Evolutionary conservation across 805 yeast genomes (phyloP).

Genomic region (Trichomonascus vanleenenianus): DNA sequence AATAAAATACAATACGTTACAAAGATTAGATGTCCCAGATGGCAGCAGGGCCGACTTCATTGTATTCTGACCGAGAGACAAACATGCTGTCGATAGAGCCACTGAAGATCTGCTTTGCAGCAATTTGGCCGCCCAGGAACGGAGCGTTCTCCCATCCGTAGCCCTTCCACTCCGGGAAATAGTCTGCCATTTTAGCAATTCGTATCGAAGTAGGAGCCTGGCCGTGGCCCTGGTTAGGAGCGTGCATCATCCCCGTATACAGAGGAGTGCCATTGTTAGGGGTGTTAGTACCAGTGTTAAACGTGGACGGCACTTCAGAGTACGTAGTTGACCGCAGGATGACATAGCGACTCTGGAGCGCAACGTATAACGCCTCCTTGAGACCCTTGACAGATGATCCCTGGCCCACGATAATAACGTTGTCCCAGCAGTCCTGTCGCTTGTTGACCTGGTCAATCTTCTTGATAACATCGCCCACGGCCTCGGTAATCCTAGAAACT

Average conservation of each 20-base stretch:
- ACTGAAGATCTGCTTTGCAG: slow-evolving; percentile 76
- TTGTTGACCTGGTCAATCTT: slow-evolving; percentile 58
- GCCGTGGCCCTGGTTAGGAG: slow-evolving; percentile 28
- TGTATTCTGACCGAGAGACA: slow-evolving; percentile 61
- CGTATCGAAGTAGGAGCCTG: slow-evolving; percentile 80
- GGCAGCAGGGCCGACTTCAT: slow-evolving; percentile 72
- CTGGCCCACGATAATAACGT: slow-evolving; percentile 71
- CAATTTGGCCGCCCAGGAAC: slow-evolving; percentile 82
- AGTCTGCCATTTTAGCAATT: slow-evolving; percentile 71
- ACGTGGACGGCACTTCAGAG: slow-evolving; percentile 31
- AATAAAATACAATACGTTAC: slow-evolving; percentile 1
- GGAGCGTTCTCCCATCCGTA: slow-evolving; percentile 66
- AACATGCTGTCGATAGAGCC: slow-evolving; percentile 54
- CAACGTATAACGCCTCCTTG: slow-evolving; percentile 55
- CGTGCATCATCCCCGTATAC: slow-evolving; percentile 8
- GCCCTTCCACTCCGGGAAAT: slow-evolving; percentile 91
- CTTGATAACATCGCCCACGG: slow-evolving; percentile 45
- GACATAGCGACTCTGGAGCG: slow-evolving; percentile 49
- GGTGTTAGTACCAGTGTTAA: slow-evolving; percentile 27
- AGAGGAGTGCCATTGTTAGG: slow-evolving; percentile 20
- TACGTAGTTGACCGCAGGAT: slow-evolving; percentile 31
- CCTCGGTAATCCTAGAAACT: slow-evolving; percentile 45
- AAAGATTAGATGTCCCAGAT: slow-evolving; percentile 56
- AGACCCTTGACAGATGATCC: slow-evolving; percentile 71
- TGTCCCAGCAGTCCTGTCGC: slow-evolving; percentile 80